phyloP scores from a whole-genome alignment of 805 yeast genomes.

The Candida pseudoglaebosa region DNA sequence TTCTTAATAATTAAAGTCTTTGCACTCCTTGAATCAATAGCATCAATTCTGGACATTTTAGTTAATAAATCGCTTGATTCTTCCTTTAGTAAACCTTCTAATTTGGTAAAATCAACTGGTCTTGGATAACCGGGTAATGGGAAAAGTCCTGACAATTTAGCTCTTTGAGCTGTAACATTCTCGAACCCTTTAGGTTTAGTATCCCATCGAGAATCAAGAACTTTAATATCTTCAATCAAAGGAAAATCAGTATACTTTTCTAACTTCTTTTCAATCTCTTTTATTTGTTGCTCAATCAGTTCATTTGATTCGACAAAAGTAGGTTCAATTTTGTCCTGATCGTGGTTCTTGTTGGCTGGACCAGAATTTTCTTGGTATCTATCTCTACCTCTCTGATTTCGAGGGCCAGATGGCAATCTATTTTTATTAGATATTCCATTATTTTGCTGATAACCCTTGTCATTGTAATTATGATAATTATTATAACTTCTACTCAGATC shows the following conservation, averaged over 20 bases:
- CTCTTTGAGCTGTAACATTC: conserved; percentile 67
- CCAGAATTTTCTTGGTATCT: conserved; percentile 1
- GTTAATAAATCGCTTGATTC: conserved; percentile 29
- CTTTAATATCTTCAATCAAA: conserved; percentile 49
- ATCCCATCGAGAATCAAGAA: conserved; percentile 64
- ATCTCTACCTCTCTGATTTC: conserved; percentile 7
- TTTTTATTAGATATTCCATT: conserved; percentile 7
- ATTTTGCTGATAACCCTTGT: conserved; percentile 1
- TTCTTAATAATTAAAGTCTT: conserved; percentile 27
- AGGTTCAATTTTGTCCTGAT: conserved; percentile 4
- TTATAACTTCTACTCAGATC: not conserved
- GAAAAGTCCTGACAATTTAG: conserved; percentile 74
- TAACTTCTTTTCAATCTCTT: conserved; percentile 21
- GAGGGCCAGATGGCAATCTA: conserved; percentile 7
- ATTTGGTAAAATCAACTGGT: conserved; percentile 39
- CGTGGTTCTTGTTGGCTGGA: too few relatives aligned
- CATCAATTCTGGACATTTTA: conserved; percentile 34
- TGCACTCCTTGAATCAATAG: conserved; percentile 33
- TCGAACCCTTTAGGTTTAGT: conserved; percentile 69
- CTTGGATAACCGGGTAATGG: conserved; percentile 67
- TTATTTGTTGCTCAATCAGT: conserved; percentile 16
- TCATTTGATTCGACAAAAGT: not conserved
- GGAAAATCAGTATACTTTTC: conserved; percentile 35
- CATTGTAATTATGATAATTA: not conserved
- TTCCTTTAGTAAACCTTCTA: conserved; percentile 36